These are phyloP conservation scores for Xylaria sp. DNA, from an alignment of 2,329 filamentous ascomycete genomes.

Conservation along the genomic window DNA sequence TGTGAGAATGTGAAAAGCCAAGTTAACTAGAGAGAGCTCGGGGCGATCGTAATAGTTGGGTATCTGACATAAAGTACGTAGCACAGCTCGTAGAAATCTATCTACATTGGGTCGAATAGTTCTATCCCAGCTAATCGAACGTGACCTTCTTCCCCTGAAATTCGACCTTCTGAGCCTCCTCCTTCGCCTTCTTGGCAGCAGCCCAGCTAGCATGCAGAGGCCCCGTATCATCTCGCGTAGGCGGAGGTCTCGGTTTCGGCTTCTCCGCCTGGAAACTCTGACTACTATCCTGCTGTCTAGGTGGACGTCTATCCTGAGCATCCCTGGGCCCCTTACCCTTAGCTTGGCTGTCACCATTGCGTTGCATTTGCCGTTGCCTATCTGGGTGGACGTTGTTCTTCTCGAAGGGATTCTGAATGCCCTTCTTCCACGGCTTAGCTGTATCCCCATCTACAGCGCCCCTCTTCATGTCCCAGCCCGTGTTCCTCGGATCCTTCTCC, in stretches of 20 bases:
- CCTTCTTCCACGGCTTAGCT: constrained; percentile 62
- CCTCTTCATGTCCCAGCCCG: constrained; percentile 67
- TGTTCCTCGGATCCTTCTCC: constrained; percentile 54
- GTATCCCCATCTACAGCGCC: constrained; percentile 58
- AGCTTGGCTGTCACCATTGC: constrained; percentile 13
- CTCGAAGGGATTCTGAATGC: constrained; percentile 51
- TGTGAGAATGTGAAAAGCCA: too few relatives aligned
- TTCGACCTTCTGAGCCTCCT: constrained; percentile 60
- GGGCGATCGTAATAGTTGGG: constrained; percentile 11
- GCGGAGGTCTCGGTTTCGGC: constrained; percentile 48
- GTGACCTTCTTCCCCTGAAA: constrained; percentile 69
- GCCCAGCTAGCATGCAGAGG: constrained; percentile 73
- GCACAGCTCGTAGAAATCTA: neutral
- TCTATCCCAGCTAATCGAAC: constrained; percentile 58
- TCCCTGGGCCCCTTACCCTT: constrained; percentile 16
- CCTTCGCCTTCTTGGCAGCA: constrained; percentile 70
- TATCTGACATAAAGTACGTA: constrained; percentile 31
- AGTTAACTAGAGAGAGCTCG: neutral
- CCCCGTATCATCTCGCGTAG: constrained; percentile 61
- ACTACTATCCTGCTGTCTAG: constrained; percentile 21
- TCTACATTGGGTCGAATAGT: neutral
- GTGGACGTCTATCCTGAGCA: constrained; percentile 24
- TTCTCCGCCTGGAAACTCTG: constrained; percentile 33
- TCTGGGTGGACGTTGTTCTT: constrained; percentile 48
- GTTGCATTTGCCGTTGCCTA: constrained; percentile 50